Conservation (phyloP, 2,329 filamentous ascomycete genomes). For the Penicillium sp. region DNA sequence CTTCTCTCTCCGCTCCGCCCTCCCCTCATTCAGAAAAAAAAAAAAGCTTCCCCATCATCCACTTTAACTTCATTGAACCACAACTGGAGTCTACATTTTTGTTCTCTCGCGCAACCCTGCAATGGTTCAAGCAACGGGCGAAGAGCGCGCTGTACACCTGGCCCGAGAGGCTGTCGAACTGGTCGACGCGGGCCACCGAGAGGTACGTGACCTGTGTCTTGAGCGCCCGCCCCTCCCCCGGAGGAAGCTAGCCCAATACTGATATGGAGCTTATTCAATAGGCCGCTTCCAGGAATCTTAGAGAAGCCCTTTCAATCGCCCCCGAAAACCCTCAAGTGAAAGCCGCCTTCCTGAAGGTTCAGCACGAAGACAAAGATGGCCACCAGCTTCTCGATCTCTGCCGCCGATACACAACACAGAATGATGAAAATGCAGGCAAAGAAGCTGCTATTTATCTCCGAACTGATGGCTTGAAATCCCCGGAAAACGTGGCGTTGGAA, state of each 20-base stretch:
- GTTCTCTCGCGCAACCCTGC: slow-evolving; percentile 26
- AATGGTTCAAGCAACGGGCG: slow-evolving; percentile 44
- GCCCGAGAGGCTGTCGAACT: slow-evolving; percentile 49
- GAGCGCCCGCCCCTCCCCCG: not conserved
- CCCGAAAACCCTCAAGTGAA: slow-evolving; percentile 47
- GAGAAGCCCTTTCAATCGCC: slow-evolving; percentile 49
- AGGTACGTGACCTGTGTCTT: slow-evolving; percentile 34
- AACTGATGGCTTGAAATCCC: slow-evolving; percentile 44
- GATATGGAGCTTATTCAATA: slow-evolving; percentile 18
- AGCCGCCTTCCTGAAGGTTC: slow-evolving; percentile 46
- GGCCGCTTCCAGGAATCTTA: slow-evolving; percentile 49
- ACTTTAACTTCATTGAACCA: not conserved
- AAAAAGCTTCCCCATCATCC: slow-evolving; percentile 10
- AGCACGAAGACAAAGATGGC: slow-evolving; percentile 40
- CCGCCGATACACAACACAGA: slow-evolving; percentile 41
- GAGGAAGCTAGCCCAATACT: not conserved
- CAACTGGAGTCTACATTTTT: not conserved
- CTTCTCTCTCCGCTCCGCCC: slow-evolving; percentile 13
- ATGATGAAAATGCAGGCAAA: slow-evolving; percentile 45
- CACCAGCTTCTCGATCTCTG: slow-evolving; percentile 48
- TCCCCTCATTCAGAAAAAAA: slow-evolving; percentile 13
- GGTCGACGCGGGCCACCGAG: slow-evolving; percentile 45
- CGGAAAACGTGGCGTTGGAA: slow-evolving; percentile 43
- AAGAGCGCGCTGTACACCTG: slow-evolving; percentile 47
- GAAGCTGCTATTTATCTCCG: slow-evolving; percentile 45